Conservation (phyloP, 2,329 filamentous ascomycete species). For the Alternaria hordeiaustralica region DNA sequence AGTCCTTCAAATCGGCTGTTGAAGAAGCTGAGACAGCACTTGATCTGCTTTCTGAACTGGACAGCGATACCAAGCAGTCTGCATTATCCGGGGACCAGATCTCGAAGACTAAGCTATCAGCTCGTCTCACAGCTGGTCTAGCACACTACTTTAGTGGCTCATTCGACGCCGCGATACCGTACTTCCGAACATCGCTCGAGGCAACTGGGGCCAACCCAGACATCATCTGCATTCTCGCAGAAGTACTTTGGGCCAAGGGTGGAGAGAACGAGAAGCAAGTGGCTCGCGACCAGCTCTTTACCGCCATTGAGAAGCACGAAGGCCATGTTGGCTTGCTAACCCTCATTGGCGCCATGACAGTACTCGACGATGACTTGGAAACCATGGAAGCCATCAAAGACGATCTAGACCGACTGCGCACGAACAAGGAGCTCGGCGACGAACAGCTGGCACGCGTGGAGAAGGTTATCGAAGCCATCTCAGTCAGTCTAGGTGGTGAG, state of each 20-base stretch:
- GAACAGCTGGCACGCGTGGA: conserved; percentile 73
- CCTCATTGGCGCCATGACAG: conserved; percentile 81
- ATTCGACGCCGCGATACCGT: conserved; percentile 73
- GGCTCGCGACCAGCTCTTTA: conserved; percentile 80
- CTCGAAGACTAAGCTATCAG: conserved; percentile 76
- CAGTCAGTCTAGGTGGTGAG: conserved; percentile 59
- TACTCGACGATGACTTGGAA: conserved; percentile 80
- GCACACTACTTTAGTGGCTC: conserved; percentile 75
- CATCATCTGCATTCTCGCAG: conserved; percentile 83
- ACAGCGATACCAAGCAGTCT: conserved; percentile 46
- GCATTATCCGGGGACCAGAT: conserved; percentile 70
- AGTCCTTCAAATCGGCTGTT: conserved; percentile 70
- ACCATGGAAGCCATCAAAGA: conserved; percentile 79
- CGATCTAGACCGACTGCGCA: conserved; percentile 76
- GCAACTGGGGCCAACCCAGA: conserved; percentile 81
- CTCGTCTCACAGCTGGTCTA: conserved; percentile 83
- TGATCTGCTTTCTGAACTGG: conserved; percentile 76
- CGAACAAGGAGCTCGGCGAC: conserved; percentile 67
- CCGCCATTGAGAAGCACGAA: conserved; percentile 74
- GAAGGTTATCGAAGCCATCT: conserved; percentile 77
- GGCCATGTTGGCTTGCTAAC: conserved; percentile 81
- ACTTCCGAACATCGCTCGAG: conserved; percentile 79
- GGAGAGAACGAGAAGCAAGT: conserved; percentile 74
- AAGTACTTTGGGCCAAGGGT: conserved; percentile 92
- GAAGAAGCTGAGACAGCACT: conserved; percentile 84